Evolutionary conservation across 1,284 basidiomycete species (phyloP).

Genomic region (Albatrellus sp.): DNA sequence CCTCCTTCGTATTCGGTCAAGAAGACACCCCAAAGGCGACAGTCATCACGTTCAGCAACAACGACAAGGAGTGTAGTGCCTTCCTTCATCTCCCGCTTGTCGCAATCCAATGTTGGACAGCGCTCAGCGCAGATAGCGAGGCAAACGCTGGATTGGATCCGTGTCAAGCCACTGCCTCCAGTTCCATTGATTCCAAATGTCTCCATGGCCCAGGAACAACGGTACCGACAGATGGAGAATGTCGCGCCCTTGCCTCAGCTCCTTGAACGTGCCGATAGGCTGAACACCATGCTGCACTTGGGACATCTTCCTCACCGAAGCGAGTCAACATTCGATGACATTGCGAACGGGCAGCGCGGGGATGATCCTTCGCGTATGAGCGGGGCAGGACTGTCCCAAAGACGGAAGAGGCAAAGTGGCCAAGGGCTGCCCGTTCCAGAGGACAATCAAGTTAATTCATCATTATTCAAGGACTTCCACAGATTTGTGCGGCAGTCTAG

Average conservation of each 20-base stretch:
- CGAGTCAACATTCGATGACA: constrained; percentile 14
- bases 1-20: too few species aligned
- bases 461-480: constrained; percentile 4
- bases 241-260: constrained; percentile 35
- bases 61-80: constrained; percentile 30
- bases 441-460: background rate
- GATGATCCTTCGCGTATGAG: constrained; percentile 1
- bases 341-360: constrained; percentile 12
- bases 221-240: constrained; percentile 31
- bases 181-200: constrained; percentile 36
- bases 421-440: background rate
- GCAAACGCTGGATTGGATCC: constrained; percentile 28
- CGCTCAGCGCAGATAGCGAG: constrained; percentile 14
- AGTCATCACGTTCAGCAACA: constrained; percentile 29
- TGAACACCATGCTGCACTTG: constrained; percentile 36
- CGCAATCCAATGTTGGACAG: constrained; percentile 13
- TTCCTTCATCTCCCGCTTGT: constrained; percentile 30
- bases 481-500: constrained; percentile 4
- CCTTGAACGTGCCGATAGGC: constrained; percentile 34
- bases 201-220: constrained; percentile 26
- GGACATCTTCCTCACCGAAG: constrained; percentile 33
- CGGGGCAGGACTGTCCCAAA: background rate
- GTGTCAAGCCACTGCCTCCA: constrained; percentile 42
- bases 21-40: constrained; percentile 14
- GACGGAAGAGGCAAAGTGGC: constrained; percentile 5